Conservation (phyloP, 2,329 filamentous ascomycete genomes). For the Colletotrichum siamense region DNA sequence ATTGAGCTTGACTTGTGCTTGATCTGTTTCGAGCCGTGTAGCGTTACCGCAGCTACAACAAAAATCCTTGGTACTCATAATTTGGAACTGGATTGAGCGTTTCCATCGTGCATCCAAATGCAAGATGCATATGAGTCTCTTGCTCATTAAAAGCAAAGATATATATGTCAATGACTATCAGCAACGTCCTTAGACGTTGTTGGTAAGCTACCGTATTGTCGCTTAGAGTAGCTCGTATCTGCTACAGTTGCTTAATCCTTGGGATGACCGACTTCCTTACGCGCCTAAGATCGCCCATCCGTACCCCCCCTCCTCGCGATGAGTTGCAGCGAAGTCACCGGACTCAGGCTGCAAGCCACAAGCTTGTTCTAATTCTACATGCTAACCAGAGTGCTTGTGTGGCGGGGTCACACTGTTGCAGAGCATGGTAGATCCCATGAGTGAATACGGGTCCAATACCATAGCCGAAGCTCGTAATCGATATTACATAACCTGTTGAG, state of each 20-base stretch:
- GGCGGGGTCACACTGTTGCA: not conserved
- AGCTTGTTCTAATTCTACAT: not conserved
- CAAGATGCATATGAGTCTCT: not conserved
- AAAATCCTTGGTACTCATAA: not conserved
- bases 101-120: not conserved
- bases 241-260: not conserved
- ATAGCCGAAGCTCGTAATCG: not conserved
- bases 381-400: not conserved
- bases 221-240: not conserved
- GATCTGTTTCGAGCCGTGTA: not conserved
- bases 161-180: not conserved
- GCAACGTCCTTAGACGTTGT: accelerated
- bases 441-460: not conserved
- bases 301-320: not conserved
- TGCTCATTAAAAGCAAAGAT: not conserved
- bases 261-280: not conserved
- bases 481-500: not conserved
- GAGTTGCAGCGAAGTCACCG: not conserved
- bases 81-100: not conserved
- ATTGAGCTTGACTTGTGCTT: not conserved
- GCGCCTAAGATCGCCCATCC: not conserved
- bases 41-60: not conserved
- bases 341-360: not conserved
- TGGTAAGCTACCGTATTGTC: not conserved
- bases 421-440: not conserved